These are phyloP conservation scores for Leptodermis oblonga DNA, from an alignment of 257 asterid species.

Conservation along the genomic window DNA sequence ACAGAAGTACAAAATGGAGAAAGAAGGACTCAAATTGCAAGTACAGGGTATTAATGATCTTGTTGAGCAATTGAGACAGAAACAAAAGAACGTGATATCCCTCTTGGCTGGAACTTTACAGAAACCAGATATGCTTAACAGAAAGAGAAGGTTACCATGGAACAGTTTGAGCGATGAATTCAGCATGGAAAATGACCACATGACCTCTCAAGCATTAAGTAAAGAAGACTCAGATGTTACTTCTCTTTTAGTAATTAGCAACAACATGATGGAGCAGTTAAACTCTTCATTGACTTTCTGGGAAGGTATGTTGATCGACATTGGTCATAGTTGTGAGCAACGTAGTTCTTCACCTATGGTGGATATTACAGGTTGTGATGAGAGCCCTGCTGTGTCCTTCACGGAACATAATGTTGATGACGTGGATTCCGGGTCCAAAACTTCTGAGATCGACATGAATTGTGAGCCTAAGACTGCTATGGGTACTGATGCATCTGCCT, in stretches of 20 bases:
- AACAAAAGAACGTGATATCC: slow-evolving; percentile 50
- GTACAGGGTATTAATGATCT: slow-evolving; percentile 42
- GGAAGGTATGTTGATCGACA: slow-evolving; percentile 52
- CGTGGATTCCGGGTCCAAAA: slow-evolving; percentile 31
- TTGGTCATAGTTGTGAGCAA: slow-evolving; percentile 35
- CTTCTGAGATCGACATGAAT: slow-evolving; percentile 62
- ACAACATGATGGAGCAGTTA: slow-evolving; percentile 49
- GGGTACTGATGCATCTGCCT: slow-evolving; percentile 26
- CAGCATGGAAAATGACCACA: slow-evolving; percentile 29
- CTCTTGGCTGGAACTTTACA: slow-evolving; percentile 41
- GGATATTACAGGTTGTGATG: slow-evolving; percentile 43
- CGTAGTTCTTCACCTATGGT: slow-evolving; percentile 37
- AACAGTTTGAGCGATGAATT: slow-evolving; percentile 40
- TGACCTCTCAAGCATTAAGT: slow-evolving; percentile 32
- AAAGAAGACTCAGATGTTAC: slow-evolving; percentile 35
- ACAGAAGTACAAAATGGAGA: slow-evolving; percentile 49
- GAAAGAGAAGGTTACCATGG: slow-evolving; percentile 70
- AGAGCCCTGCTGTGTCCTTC: slow-evolving; percentile 52
- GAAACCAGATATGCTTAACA: slow-evolving; percentile 44
- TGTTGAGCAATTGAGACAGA: slow-evolving; percentile 39
- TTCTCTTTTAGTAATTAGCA: slow-evolving; percentile 38
- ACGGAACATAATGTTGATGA: slow-evolving; percentile 43
- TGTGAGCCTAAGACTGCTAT: slow-evolving; percentile 44
- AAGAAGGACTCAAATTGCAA: slow-evolving; percentile 41
- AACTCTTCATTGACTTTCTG: slow-evolving; percentile 58